These are phyloP conservation scores for Rhizopus arrhizus DNA, from an alignment of 371 early-diverging fungal genomes.

Conservation along the genomic window DNA sequence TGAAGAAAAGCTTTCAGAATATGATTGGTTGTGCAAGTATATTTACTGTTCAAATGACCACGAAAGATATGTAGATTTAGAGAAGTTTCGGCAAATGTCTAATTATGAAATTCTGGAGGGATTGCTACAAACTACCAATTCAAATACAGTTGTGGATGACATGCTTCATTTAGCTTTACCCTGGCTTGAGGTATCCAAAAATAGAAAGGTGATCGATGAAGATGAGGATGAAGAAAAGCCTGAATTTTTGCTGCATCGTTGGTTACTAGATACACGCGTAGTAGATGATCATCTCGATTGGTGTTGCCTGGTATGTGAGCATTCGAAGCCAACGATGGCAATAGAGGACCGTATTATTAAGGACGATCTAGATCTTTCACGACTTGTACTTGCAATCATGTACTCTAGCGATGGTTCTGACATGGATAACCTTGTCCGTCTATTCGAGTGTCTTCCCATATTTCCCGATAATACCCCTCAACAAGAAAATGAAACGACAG, in stretches of 20 bases:
- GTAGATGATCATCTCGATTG: slow-evolving; percentile 48
- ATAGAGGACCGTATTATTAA: slow-evolving; percentile 62
- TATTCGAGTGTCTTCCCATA: slow-evolving; percentile 68
- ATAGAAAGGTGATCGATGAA: background rate
- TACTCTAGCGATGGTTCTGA: slow-evolving; percentile 52
- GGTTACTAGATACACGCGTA: slow-evolving; percentile 39
- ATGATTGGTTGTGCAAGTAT: slow-evolving; percentile 64
- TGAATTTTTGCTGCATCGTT: slow-evolving; percentile 46
- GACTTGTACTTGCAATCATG: slow-evolving; percentile 57
- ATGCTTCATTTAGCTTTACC: slow-evolving; percentile 59
- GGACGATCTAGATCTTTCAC: slow-evolving; percentile 58
- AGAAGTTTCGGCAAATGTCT: slow-evolving; percentile 44
- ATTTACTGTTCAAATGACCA: slow-evolving; percentile 49
- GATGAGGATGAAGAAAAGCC: slow-evolving; percentile 22
- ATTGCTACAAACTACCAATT: slow-evolving; percentile 48
- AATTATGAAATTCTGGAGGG: slow-evolving; percentile 57
- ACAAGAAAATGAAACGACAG: slow-evolving; percentile 8
- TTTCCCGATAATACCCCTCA: slow-evolving; percentile 48
- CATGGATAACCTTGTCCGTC: slow-evolving; percentile 54
- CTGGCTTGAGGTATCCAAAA: slow-evolving; percentile 50
- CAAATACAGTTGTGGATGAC: slow-evolving; percentile 49
- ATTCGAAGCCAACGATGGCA: slow-evolving; percentile 59
- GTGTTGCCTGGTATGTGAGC: slow-evolving; percentile 59
- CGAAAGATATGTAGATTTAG: slow-evolving; percentile 33
- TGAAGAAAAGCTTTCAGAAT: slow-evolving; percentile 48